These are phyloP conservation scores for Iodosphaeria phyllophila DNA, from an alignment of 2,329 filamentous ascomycete species.

Conservation along the genomic window DNA sequence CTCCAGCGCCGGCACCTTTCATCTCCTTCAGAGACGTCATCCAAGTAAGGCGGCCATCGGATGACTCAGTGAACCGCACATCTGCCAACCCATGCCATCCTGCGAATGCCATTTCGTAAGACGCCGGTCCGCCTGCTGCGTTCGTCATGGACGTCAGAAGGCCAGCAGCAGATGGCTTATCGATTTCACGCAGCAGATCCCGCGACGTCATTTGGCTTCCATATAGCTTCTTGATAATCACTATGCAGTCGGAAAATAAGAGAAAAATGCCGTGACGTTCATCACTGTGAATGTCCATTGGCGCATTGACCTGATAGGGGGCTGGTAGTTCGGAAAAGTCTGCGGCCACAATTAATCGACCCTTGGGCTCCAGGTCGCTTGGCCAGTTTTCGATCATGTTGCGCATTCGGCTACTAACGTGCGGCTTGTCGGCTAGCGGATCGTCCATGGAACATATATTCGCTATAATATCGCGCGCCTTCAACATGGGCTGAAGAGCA, in stretches of 20 bases:
- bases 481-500: conserved; percentile 64
- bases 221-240: conserved; percentile 55
- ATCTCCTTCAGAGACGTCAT: conserved; percentile 46
- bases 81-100: conserved; percentile 53
- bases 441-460: conserved; percentile 91
- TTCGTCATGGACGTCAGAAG: conserved; percentile 46
- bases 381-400: conserved; percentile 69
- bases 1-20: conserved; percentile 31
- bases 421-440: conserved; percentile 48
- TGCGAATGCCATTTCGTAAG: conserved; percentile 56
- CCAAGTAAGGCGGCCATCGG: conserved; percentile 45
- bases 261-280: conserved; percentile 54
- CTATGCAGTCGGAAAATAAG: conserved; percentile 66
- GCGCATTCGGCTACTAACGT: conserved; percentile 54
- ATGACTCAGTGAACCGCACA: conserved; percentile 54
- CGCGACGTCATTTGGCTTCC: conserved; percentile 49
- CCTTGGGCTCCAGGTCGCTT: conserved; percentile 46
- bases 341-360: conserved; percentile 62
- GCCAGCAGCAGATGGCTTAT: conserved; percentile 52
- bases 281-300: conserved; percentile 18
- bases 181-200: conserved; percentile 66
- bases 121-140: conserved; percentile 37
- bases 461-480: conserved; percentile 81
- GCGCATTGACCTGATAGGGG: conserved; percentile 38
- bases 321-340: conserved; percentile 63